These are phyloP conservation scores for Pterocarpus macrocarpus DNA, from an alignment of 306 rosid species.

Conservation along the genomic window DNA sequence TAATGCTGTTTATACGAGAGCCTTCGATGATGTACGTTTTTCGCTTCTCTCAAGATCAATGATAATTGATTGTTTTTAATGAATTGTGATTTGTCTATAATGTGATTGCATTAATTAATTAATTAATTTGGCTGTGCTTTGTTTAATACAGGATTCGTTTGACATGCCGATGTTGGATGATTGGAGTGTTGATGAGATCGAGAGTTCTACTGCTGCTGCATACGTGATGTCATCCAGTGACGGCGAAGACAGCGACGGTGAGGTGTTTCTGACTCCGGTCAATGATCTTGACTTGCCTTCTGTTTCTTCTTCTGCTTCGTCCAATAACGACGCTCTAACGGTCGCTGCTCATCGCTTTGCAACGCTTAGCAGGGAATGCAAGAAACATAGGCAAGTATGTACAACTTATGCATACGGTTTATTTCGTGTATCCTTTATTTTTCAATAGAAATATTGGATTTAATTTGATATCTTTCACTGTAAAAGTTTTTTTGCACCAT, in stretches of 20 bases:
- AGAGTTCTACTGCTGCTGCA: conserved; percentile 44
- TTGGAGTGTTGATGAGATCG: conserved; percentile 56
- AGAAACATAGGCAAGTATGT: conserved; percentile 73
- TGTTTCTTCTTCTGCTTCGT: conserved; percentile 52
- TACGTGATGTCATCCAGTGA: conserved; percentile 71
- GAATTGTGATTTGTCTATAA: background rate
- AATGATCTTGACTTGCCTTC: conserved; percentile 82
- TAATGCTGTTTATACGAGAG: conserved; percentile 47
- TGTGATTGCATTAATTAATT: conserved; percentile 3
- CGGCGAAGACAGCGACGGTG: conserved; percentile 78
- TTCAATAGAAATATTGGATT: too few species aligned
- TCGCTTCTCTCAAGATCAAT: background rate
- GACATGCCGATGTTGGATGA: conserved; percentile 66
- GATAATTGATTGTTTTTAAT: conserved; percentile 5
- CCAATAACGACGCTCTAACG: conserved; percentile 68
- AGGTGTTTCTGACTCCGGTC: conserved; percentile 61
- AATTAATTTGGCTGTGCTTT: background rate
- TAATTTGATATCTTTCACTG: too few species aligned
- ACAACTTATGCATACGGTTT: conserved; percentile 33
- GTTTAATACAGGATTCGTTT: conserved; percentile 63
- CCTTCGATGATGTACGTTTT: conserved; percentile 65
- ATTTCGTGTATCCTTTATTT: too few species aligned
- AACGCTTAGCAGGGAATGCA: conserved; percentile 67
- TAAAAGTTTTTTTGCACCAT: too few species aligned
- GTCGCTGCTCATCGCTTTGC: conserved; percentile 77